These are phyloP conservation scores for Tephrocybe sp. DNA, from an alignment of 768 basidiomycete species.

Conservation along the genomic window DNA sequence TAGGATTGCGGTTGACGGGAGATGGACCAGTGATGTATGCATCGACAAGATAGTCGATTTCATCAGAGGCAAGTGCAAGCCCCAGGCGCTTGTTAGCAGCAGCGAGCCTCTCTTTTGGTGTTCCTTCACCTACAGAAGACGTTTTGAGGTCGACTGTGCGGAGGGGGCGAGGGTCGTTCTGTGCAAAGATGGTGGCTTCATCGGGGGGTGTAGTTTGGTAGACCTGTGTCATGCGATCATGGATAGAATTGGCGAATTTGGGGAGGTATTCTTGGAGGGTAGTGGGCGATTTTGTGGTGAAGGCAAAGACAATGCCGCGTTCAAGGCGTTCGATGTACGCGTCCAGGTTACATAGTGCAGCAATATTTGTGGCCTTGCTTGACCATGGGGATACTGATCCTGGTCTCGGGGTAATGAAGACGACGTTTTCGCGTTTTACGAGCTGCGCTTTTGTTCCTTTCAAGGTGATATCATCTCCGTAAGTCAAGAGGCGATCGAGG, in stretches of 20 bases:
- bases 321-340: constrained; percentile 77
- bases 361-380: constrained; percentile 96
- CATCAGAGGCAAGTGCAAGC: constrained; percentile 84
- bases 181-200: constrained; percentile 55
- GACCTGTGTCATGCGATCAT: constrained; percentile 97
- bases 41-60: constrained; percentile 88
- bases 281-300: constrained; percentile 40
- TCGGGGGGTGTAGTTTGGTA: constrained; percentile 58
- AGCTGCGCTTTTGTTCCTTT: constrained; percentile 37
- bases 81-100: constrained; percentile 83
- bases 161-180: constrained; percentile 44
- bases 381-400: constrained; percentile 99
- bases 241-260: constrained; percentile 66
- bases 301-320: constrained; percentile 70
- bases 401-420: constrained; percentile 77
- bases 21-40: constrained; percentile 75
- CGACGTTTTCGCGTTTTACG: constrained; percentile 39
- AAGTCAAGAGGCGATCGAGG: constrained; percentile 72
- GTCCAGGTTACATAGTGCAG: constrained; percentile 79
- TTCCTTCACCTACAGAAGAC: constrained; percentile 40
- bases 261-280: constrained; percentile 48
- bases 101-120: constrained; percentile 62
- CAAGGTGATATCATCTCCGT: constrained; percentile 74
- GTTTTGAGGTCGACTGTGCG: constrained; percentile 31
- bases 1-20: constrained; percentile 80